Evolutionary conservation across 2,329 filamentous ascomycete species (phyloP).

Genomic region (Ophiostoma ulmi): DNA sequence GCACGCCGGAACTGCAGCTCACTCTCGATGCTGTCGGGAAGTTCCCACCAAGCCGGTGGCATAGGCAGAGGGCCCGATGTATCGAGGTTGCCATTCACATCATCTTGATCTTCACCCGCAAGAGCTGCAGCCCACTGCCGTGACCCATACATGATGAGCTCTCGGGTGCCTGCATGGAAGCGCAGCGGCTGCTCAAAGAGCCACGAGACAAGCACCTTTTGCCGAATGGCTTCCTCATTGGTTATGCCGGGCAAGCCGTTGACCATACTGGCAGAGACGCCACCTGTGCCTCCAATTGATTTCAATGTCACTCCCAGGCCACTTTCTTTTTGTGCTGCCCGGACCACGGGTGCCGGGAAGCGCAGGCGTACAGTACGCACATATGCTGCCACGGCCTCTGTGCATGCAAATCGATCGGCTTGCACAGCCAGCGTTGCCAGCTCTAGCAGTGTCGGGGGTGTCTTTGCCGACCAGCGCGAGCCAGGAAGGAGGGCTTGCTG

Average conservation of each 20-base stretch:
- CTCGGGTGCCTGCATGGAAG: constrained; percentile 57
- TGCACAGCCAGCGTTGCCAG: constrained; percentile 64
- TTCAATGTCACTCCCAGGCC: constrained; percentile 27
- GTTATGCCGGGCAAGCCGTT: constrained; percentile 29
- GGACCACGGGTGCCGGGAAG: constrained; percentile 36
- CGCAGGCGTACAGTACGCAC: constrained; percentile 50
- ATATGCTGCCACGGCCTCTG: constrained; percentile 50
- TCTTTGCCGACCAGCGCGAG: constrained; percentile 31
- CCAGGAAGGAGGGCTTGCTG: constrained; percentile 10
- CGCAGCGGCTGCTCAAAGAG: constrained; percentile 58
- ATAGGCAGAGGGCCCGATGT: constrained; percentile 28
- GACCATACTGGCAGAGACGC: constrained; percentile 26
- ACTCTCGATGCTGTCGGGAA: constrained; percentile 62
- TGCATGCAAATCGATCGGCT: constrained; percentile 68
- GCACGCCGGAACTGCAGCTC: constrained; percentile 63
- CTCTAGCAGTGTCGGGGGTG: constrained; percentile 52
- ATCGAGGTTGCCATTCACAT: constrained; percentile 32
- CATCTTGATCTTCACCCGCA: constrained; percentile 34
- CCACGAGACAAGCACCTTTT: constrained; percentile 64
- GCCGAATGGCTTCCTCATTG: constrained; percentile 59
- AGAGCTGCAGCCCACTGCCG: constrained; percentile 45
- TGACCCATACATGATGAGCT: constrained; percentile 63
- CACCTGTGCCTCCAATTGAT: not conserved
- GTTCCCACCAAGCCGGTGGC: constrained; percentile 61
- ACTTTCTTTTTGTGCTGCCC: constrained; percentile 1